A percentile compares a stretch with the other conserved stretches of the same genome.
Conservation (phyloP, 495 filamentous ascomycete species). For the Filosporella fistucella region DNA sequence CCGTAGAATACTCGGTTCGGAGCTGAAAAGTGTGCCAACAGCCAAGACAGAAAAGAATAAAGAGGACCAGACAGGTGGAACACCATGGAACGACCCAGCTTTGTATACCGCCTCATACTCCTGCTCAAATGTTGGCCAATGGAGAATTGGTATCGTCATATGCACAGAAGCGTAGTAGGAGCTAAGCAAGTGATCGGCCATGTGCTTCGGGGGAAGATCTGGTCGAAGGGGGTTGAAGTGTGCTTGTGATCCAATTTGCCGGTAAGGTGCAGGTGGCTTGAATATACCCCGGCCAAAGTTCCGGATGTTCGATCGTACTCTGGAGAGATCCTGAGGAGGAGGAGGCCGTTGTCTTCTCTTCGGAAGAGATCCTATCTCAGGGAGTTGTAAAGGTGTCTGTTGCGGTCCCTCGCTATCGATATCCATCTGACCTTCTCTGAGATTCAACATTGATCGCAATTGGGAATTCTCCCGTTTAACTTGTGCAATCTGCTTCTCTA, state of each 20-base stretch:
- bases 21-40: constrained; percentile 73
- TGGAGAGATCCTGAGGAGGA: constrained; percentile 61
- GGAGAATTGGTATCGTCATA: constrained; percentile 74
- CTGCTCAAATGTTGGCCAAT: constrained; percentile 80
- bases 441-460: constrained; percentile 54
- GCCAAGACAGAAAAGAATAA: constrained; percentile 83
- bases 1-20: constrained; percentile 47
- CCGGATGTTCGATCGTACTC: constrained; percentile 67
- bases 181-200: constrained; percentile 70
- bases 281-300: constrained; percentile 73
- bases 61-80: constrained; percentile 72
- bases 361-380: constrained; percentile 63
- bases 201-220: constrained; percentile 62
- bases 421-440: constrained; percentile 51
- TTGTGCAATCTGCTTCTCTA: constrained; percentile 83
- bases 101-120: constrained; percentile 77
- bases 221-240: constrained; percentile 52
- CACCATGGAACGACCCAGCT: constrained; percentile 54
- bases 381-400: constrained; percentile 60
- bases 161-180: constrained; percentile 77
- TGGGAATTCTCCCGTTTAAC: constrained; percentile 70
- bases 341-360: constrained; percentile 55
- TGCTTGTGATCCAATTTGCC: constrained; percentile 46
- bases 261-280: constrained; percentile 72
- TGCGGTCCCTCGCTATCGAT: constrained; percentile 52